Conservation (phyloP, 2,329 filamentous ascomycete species). For the Epichloe typhina region DNA sequence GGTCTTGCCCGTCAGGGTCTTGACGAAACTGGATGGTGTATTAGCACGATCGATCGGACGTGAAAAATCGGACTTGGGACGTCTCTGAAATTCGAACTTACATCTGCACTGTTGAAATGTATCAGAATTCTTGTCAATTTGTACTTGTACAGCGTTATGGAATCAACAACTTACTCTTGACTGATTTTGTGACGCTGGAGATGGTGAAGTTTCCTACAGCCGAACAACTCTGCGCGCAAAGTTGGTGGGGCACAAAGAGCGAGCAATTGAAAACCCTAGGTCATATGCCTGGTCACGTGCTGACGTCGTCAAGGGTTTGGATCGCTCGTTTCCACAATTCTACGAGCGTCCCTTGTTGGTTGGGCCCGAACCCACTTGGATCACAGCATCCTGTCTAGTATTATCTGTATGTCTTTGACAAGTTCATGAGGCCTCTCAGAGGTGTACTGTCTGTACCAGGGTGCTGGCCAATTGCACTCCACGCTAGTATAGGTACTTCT, state of each 20-base stretch:
- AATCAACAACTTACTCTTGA: conserved; percentile 42
- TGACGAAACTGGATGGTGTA: conserved; percentile 70
- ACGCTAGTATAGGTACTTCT: too few species aligned
- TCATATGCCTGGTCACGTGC: conserved; percentile 19
- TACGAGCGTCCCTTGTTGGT: too few species aligned
- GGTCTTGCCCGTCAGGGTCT: conserved; percentile 99
- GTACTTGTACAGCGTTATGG: not conserved
- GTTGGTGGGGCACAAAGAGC: conserved; percentile 29
- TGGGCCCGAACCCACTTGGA: too few species aligned
- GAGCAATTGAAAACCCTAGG: conserved; percentile 24
- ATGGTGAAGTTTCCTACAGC: conserved; percentile 24
- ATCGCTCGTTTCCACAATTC: too few species aligned
- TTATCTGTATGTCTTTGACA: too few species aligned
- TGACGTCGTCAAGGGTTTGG: too few species aligned
- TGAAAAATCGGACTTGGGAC: not conserved
- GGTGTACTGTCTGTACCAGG: too few species aligned
- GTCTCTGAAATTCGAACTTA: conserved; percentile 36
- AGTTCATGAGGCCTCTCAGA: too few species aligned
- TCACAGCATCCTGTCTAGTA: too few species aligned
- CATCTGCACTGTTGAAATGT: conserved; percentile 64
- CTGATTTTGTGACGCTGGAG: conserved; percentile 36
- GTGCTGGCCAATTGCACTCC: too few species aligned
- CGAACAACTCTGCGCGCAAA: conserved; percentile 25
- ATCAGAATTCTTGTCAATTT: conserved; percentile 30
- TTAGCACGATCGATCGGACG: conserved; percentile 14